A percentile compares a stretch with the other conserved stretches of the same genome.
phyloP scores from a whole-genome alignment of 1,284 basidiomycete genomes.

The Microbotryum intermedium region DNA sequence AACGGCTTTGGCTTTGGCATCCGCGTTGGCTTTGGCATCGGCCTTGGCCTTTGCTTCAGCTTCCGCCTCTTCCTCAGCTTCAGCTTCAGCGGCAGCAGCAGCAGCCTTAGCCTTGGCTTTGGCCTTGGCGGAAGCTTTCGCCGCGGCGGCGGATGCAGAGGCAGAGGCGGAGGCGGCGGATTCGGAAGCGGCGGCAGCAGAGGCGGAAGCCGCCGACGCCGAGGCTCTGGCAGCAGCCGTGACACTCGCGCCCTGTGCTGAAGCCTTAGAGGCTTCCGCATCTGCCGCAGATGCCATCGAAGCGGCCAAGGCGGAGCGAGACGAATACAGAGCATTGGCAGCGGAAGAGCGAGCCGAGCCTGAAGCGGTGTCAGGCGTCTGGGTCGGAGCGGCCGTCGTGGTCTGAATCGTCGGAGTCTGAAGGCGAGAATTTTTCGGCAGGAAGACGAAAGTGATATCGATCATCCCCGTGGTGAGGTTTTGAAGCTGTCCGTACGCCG shows the following conservation, averaged over 20 bases:
- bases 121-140: too few species aligned
- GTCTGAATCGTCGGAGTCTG: neutral
- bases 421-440: neutral
- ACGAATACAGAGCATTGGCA: neutral
- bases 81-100: too few species aligned
- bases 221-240: too few species aligned
- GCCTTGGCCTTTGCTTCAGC: too few species aligned
- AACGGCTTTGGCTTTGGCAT: too few species aligned
- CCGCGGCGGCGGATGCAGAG: too few species aligned
- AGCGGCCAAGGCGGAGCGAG: neutral
- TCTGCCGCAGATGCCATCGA: neutral
- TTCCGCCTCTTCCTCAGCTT: too few species aligned
- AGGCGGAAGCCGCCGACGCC: too few species aligned
- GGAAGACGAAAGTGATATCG: neutral
- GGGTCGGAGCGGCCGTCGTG: neutral
- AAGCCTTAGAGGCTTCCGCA: neutral
- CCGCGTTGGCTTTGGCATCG: too few species aligned
- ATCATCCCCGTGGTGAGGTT: constrained; percentile 9
- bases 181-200: neutral
- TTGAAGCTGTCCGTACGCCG: constrained; percentile 7
- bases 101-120: too few species aligned
- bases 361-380: neutral
- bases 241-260: too few species aligned
- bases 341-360: neutral
- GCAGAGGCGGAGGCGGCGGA: neutral